These are phyloP conservation scores for Colletotrichum endophyticum DNA, from an alignment of 2,329 filamentous ascomycete species.

Conservation along the genomic window DNA sequence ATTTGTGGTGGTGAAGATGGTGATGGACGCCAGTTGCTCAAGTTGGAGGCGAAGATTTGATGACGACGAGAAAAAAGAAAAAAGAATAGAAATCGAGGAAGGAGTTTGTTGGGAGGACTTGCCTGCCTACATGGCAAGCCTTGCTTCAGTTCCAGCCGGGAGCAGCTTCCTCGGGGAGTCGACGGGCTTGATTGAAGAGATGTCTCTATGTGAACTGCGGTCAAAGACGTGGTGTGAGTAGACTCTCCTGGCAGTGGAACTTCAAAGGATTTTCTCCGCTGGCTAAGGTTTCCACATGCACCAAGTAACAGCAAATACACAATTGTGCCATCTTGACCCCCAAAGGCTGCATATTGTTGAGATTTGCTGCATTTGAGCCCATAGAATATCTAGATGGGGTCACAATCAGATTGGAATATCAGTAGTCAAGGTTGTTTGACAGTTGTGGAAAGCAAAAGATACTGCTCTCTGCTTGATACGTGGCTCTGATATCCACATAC, in stretches of 20 bases:
- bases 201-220: not conserved
- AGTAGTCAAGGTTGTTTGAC: not conserved
- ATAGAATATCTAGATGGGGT: not conserved
- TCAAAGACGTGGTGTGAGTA: not conserved
- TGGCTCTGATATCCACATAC: not conserved
- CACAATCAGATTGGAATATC: not conserved
- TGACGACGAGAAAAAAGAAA: not conserved
- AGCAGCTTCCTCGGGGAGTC: not conserved
- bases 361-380: not conserved
- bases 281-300: not conserved
- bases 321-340: not conserved
- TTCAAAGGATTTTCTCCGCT: rapidly evolving
- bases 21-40: not conserved
- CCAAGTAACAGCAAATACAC: rapidly evolving
- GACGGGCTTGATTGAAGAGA: not conserved
- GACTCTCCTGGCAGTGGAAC: rapidly evolving
- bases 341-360: not conserved
- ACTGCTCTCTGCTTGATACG: not conserved
- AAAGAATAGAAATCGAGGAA: not conserved
- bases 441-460: not conserved
- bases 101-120: not conserved
- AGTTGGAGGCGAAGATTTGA: not conserved
- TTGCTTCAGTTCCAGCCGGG: not conserved
- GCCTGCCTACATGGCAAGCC: not conserved
- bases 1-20: not conserved